Percentiles rank a stretch among this genome's conserved stretches.
phyloP scores from a whole-genome alignment of 805 yeast species.

The Schwanniomyces yamadae region DNA sequence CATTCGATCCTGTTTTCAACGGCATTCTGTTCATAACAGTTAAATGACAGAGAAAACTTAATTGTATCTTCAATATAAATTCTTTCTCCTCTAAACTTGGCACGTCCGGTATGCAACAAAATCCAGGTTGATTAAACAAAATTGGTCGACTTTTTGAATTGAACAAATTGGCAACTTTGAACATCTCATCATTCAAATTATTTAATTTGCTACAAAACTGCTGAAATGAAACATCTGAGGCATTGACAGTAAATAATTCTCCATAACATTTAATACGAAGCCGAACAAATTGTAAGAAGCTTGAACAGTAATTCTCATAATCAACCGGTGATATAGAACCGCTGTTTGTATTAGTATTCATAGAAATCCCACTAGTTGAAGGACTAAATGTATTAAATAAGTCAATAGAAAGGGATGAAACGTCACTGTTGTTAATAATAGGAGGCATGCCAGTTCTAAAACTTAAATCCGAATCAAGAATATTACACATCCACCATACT shows the following conservation, averaged over 20 bases:
- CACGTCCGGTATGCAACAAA: neutral
- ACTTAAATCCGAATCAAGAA: slow-evolving; percentile 25
- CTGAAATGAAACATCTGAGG: slow-evolving; percentile 5
- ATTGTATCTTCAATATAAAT: slow-evolving; percentile 16
- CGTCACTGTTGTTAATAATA: slow-evolving; percentile 18
- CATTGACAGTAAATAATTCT: slow-evolving; percentile 21
- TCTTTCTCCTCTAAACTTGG: neutral
- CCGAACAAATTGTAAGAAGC: slow-evolving; percentile 22
- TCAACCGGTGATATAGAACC: no score
- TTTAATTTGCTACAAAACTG: no score
- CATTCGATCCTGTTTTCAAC: slow-evolving; percentile 1
- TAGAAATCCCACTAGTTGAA: no score
- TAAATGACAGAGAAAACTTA: slow-evolving; percentile 24
- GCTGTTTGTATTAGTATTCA: no score
- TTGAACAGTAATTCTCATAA: no score
- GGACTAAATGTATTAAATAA: no score
- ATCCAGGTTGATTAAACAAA: slow-evolving; percentile 11
- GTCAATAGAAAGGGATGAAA: no score
- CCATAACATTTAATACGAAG: slow-evolving; percentile 23
- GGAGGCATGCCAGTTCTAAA: slow-evolving; percentile 32
- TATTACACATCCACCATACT: slow-evolving; percentile 32
- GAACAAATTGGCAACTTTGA: slow-evolving; percentile 15
- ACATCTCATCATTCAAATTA: slow-evolving; percentile 20
- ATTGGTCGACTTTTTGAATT: slow-evolving; percentile 20
- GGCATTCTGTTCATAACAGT: slow-evolving; percentile 29